These are phyloP conservation scores for Decorospora gaudefroyi DNA, from an alignment of 2,329 filamentous ascomycete genomes.

Conservation along the genomic window DNA sequence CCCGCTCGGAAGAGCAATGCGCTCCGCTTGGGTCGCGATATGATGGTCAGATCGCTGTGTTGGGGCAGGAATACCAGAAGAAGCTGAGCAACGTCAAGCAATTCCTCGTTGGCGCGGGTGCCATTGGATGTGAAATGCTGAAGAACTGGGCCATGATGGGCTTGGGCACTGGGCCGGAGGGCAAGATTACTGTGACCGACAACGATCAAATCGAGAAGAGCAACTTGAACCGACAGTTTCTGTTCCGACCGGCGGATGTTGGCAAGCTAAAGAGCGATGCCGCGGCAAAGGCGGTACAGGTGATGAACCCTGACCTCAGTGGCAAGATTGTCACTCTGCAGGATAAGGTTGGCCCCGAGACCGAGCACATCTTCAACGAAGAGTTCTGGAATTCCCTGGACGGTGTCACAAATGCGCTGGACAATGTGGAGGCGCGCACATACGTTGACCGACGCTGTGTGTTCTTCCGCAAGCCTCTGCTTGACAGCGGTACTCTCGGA, in stretches of 20 bases:
- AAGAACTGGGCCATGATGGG: conserved; percentile 99
- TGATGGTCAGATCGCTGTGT: conserved; percentile 96
- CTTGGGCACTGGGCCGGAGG: conserved; percentile 82
- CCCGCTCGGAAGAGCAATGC: conserved; percentile 84
- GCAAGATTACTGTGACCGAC: conserved; percentile 90
- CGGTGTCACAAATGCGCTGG: conserved; percentile 92
- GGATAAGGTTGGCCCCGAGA: conserved; percentile 89
- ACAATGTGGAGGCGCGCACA: conserved; percentile 95
- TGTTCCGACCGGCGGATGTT: conserved; percentile 92
- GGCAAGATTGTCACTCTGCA: conserved; percentile 85
- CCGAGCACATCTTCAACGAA: conserved; percentile 93
- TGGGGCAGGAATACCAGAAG: conserved; percentile 90
- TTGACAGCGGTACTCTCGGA: conserved; percentile 96
- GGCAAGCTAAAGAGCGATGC: conserved; percentile 96
- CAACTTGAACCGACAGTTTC: conserved; percentile 95
- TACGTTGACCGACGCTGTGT: conserved; percentile 97
- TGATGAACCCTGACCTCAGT: conserved; percentile 91
- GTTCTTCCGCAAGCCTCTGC: conserved; percentile 94
- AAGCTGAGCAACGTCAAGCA: conserved; percentile 89
- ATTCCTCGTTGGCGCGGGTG: conserved; percentile 93
- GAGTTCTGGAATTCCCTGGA: conserved; percentile 86
- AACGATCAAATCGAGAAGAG: conserved; percentile 99
- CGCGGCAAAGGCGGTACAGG: conserved; percentile 84
- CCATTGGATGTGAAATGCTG: conserved; percentile 97
- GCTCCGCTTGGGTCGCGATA: conserved; percentile 84